Conservation (phyloP, 2,329 filamentous ascomycete genomes). For the Ophiognomonia clavigignenti-juglandacearum region DNA sequence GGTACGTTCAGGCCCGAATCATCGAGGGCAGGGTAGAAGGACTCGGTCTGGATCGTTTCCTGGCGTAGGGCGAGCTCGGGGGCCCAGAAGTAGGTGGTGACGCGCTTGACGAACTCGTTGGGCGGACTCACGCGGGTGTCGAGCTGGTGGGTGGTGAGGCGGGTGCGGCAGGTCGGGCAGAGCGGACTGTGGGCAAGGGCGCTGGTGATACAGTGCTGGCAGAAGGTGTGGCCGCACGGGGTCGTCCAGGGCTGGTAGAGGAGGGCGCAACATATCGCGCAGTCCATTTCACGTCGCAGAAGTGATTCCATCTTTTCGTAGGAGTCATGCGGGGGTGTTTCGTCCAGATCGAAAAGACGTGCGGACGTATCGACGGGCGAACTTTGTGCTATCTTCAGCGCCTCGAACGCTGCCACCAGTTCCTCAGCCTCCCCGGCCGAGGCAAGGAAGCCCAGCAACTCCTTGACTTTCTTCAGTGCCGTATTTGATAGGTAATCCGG, state of each 20-base stretch:
- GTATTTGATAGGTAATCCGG: slow-evolving; percentile 74
- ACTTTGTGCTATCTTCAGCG: slow-evolving; percentile 53
- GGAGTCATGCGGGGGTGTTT: slow-evolving; percentile 29
- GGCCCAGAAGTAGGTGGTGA: slow-evolving; percentile 67
- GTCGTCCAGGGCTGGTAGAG: slow-evolving; percentile 82
- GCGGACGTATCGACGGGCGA: slow-evolving; percentile 49
- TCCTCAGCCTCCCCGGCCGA: slow-evolving; percentile 49
- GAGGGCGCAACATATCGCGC: slow-evolving; percentile 79
- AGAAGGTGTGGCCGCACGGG: slow-evolving; percentile 85
- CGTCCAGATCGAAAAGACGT: slow-evolving; percentile 22
- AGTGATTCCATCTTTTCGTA: slow-evolving; percentile 57
- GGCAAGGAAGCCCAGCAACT: slow-evolving; percentile 30
- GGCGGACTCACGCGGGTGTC: slow-evolving; percentile 37
- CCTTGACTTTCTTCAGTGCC: slow-evolving; percentile 54
- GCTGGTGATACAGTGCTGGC: slow-evolving; percentile 70
- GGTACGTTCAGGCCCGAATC: slow-evolving; percentile 58
- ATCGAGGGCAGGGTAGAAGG: slow-evolving; percentile 36
- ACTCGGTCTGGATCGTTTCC: slow-evolving; percentile 52
- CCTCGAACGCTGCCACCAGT: slow-evolving; percentile 61
- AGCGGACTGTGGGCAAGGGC: slow-evolving; percentile 61
- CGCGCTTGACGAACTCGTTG: slow-evolving; percentile 58
- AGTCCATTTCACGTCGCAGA: slow-evolving; percentile 70
- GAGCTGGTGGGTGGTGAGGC: slow-evolving; percentile 46
- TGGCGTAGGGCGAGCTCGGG: slow-evolving; percentile 56
- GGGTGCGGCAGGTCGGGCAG: slow-evolving; percentile 76